A percentile compares a stretch with the other conserved stretches of the same genome.
phyloP scores from a whole-genome alignment of 1,284 basidiomycete species.

The Apiotrichum laibachii region DNA sequence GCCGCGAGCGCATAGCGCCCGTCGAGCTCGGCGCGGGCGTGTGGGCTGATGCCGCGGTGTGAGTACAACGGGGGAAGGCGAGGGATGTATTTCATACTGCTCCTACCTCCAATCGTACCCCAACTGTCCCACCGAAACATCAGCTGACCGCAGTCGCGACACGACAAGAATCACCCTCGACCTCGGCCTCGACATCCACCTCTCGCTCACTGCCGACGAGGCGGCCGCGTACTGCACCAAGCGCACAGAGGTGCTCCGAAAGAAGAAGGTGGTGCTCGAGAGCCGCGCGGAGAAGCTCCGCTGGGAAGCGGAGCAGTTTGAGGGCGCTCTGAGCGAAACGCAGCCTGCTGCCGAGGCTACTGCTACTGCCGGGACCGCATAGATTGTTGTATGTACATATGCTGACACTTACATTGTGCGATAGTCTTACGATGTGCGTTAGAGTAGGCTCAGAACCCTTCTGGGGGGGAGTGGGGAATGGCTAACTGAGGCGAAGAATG shows the following conservation, averaged over 20 bases:
- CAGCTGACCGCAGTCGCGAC: conserved; percentile 19
- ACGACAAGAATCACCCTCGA: conserved; percentile 32
- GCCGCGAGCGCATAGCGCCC: conserved; percentile 20
- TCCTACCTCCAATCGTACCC: too few relatives aligned
- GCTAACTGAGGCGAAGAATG: too few relatives aligned
- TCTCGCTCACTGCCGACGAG: conserved; percentile 24
- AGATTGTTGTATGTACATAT: too few relatives aligned
- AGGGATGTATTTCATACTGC: too few relatives aligned
- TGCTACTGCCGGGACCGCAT: too few relatives aligned
- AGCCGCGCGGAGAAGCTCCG: conserved; percentile 27
- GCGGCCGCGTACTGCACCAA: conserved; percentile 26
- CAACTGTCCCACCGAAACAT: too few relatives aligned
- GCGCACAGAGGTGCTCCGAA: conserved; percentile 27
- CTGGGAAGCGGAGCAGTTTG: conserved; percentile 39
- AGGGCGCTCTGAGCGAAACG: conserved; percentile 10
- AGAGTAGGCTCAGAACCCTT: too few relatives aligned
- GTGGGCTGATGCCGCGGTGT: conserved; percentile 37
- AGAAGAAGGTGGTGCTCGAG: conserved; percentile 20
- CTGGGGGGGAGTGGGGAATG: too few relatives aligned
- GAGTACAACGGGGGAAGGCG: conserved; percentile 6
- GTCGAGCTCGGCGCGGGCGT: conserved; percentile 37
- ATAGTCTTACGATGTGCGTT: too few relatives aligned
- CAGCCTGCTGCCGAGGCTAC: too few relatives aligned
- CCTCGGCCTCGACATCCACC: conserved; percentile 38
- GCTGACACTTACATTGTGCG: too few relatives aligned